Base-by-base conservation (phyloP, 2,329 filamentous ascomycete genomes). In the Colletotrichum sp. region DNA sequence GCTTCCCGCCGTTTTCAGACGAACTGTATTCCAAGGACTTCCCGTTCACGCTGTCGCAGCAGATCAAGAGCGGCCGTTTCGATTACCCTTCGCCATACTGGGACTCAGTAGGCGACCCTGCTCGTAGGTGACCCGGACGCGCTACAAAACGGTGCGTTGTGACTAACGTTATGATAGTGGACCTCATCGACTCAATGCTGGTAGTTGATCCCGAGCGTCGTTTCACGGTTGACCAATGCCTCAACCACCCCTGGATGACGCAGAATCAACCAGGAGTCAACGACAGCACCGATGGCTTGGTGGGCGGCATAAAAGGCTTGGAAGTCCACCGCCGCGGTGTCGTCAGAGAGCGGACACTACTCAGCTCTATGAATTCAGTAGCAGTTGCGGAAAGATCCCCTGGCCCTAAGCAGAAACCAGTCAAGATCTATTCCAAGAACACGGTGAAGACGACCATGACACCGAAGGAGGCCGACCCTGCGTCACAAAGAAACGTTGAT, bases 61-160 rank as follows among this genome's bases (percentile, higher is more conserved):
- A 98, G 85, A 98, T 98, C 84, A 96, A 94, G 82, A 90, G 91
- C 82, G 97, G 95, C 18, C 90, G 92, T 24, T 99, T 98, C 80
- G 94, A 98, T 83, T 99, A 98, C 80, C 96, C 97, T 1, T 97
- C 95, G 2, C 97, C 97, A 0, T 98, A 98, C 83, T 99, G 95
- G 95, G 95, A 98, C 82, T 91, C 92, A 4, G 92, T 98, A 34
- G 93, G 94, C 79, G 96, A 98, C 77, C 90, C 93, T 69, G 97
- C 96, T 9, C 87, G 89, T 91, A 84, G 85, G 89, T 83, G 27
- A 8, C n/a, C 43, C 43, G 21, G 21, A 64, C 6, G 27, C 33
- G 51, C 43, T 33, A 7, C 18, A 75, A n/a, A 15, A 12, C 18
- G 18, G 8, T 61, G 31, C 57, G 29, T 31, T 13, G 11, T 36